Conservation (phyloP, 2,329 filamentous ascomycete genomes). For the Cercospora nicotianae region DNA sequence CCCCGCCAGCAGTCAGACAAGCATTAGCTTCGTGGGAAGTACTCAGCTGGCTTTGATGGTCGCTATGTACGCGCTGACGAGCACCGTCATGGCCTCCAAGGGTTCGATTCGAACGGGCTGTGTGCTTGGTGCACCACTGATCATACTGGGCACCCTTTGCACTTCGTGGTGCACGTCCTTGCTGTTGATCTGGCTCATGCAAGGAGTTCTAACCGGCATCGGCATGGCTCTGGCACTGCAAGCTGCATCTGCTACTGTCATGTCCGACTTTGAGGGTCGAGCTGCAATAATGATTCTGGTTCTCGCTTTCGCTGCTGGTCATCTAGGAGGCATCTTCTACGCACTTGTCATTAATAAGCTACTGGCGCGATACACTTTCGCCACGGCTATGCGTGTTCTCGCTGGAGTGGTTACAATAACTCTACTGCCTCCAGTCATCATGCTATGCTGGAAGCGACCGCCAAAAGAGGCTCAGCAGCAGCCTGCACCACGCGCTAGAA, state of each 20-base stretch:
- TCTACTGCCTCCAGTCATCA: neutral
- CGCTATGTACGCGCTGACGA: neutral
- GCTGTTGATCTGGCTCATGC: neutral
- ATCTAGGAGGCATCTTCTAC: neutral
- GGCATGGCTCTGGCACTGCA: neutral
- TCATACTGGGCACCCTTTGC: neutral
- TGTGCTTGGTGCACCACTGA: neutral
- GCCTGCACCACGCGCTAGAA: neutral
- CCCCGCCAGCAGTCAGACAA: neutral
- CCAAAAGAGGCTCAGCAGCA: neutral
- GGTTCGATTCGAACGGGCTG: no score
- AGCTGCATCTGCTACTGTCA: neutral
- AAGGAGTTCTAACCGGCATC: neutral
- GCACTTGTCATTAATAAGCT: neutral
- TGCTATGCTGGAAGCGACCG: neutral
- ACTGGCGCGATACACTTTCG: neutral
- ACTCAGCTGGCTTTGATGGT: slow-evolving; percentile 2
- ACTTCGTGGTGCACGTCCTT: neutral
- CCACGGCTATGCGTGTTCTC: neutral
- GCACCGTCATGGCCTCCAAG: neutral
- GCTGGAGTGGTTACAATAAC: neutral
- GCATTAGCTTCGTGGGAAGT: slow-evolving; percentile 5
- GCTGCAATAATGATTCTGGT: neutral
- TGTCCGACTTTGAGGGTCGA: neutral
- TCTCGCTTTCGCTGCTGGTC: neutral